Evolutionary conservation across 2,329 filamentous ascomycete species (phyloP), one percentile per base, ranked within the genome.

Genomic region (Xylaria sp.): DNA sequence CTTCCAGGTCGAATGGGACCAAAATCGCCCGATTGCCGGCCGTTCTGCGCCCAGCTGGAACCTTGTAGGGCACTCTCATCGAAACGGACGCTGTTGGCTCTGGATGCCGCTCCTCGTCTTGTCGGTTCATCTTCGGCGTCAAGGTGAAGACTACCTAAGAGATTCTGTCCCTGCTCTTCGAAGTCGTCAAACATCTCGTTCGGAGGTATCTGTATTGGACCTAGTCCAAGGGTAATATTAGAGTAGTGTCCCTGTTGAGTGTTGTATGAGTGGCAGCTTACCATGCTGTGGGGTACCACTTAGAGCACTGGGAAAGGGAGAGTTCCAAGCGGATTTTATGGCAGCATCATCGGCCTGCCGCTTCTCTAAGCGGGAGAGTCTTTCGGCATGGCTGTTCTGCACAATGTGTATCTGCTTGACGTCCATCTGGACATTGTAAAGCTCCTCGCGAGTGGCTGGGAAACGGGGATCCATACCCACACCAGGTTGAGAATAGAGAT

Each of bases 81-180:
- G 76, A 99, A 99, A 44, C 96, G 92, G 74, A 99, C 96, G 78
- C 96, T 98, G 79, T 98, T 98, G 57, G 96, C 95, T 74, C 96
- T 88, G 21, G 96, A 99, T 21, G 93, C 92, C 23, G 93, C 93
- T 63, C 96, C 93, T 71, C 95, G 89, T 44, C 93, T 90, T 66
- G 93, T 90, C 37, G 92, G 92, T 77, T 94, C 92, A 71, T 98
- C 94, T 70, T 97, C 94, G 5, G 91, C 87, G 72, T 97, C 95
- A 6, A 98, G 85, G 68, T 94, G 93, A 66, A 98, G 86, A 63
- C 92, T 93, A 60, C 91, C 91, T 58, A 97, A 87, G 68, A 96
- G 85, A 75, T 91, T 92, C 76, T 92, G 92, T 57, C 92, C 90
- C 72, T 97, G 92, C 76, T 96, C 94, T 76, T 98, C 94, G 74